These are phyloP conservation scores for Moniliophthora roreri DNA, from an alignment of 1,284 basidiomycete species.

Conservation along the genomic window DNA sequence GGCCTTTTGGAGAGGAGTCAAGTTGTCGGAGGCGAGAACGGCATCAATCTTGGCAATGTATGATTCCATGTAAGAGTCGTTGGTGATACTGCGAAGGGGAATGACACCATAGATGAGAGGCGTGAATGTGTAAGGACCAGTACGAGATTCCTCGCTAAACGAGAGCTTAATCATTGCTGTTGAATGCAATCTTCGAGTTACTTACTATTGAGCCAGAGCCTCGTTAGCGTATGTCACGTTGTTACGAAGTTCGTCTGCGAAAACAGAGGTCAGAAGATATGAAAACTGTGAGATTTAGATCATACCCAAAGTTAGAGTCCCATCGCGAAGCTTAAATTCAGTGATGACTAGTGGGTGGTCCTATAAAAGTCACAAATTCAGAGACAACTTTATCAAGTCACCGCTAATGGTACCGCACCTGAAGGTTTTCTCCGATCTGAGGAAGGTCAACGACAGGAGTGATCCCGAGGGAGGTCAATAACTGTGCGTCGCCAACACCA, in stretches of 20 bases:
- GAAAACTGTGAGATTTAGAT: too few species aligned
- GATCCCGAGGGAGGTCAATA: slow-evolving; percentile 27
- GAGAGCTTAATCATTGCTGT: too few species aligned
- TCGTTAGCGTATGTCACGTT: not conserved
- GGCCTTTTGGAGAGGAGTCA: slow-evolving; percentile 10
- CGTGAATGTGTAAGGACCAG: not conserved
- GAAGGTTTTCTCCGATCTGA: slow-evolving; percentile 34
- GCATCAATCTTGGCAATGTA: slow-evolving; percentile 5
- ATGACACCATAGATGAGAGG: not conserved
- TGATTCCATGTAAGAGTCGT: not conserved
- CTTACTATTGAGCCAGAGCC: too few species aligned
- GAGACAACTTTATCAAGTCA: not conserved
- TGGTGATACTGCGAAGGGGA: not conserved
- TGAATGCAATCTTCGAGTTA: too few species aligned
- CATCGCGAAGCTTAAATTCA: not conserved
- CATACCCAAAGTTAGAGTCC: not conserved
- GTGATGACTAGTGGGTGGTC: not conserved
- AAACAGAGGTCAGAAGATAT: not conserved
- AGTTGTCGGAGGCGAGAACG: not conserved
- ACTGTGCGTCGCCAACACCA: slow-evolving; percentile 28
- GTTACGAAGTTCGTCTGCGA: not conserved
- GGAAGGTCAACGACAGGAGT: slow-evolving; percentile 28
- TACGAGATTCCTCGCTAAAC: not conserved
- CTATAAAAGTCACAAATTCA: not conserved
- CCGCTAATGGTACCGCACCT: too few species aligned